Conservation (phyloP, 306 rosid genomes). For the Potentilla sterilis region DNA sequence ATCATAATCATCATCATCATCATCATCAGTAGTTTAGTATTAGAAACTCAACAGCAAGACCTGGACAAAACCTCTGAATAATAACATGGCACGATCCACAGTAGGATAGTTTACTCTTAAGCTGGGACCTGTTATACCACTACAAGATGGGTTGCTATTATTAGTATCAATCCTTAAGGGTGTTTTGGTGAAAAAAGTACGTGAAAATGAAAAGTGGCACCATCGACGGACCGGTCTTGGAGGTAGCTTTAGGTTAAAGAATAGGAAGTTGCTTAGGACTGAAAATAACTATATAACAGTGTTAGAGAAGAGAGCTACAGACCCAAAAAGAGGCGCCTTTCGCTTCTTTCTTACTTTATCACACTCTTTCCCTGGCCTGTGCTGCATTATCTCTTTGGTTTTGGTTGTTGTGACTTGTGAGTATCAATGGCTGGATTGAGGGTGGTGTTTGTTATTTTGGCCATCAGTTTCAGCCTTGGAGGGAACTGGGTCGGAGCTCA, state of each 20-base stretch:
- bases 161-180: not conserved
- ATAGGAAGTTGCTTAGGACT: constrained; percentile 32
- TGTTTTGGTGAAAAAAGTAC: not conserved
- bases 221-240: constrained; percentile 11
- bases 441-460: constrained; percentile 17
- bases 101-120: not conserved
- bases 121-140: not conserved
- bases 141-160: not conserved
- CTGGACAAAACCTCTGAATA: not conserved
- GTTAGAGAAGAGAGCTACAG: not conserved
- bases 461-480: constrained; percentile 20
- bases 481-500: constrained; percentile 39
- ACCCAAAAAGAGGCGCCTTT: not conserved
- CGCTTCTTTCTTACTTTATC: not conserved
- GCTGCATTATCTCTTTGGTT: not conserved
- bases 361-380: not conserved
- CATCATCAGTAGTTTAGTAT: not conserved
- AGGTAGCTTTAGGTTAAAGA: constrained; percentile 6
- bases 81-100: not conserved
- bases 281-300: constrained; percentile 10
- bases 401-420: not conserved
- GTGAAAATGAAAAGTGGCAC: not conserved
- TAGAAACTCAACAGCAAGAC: not conserved
- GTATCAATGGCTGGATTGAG: constrained; percentile 35
- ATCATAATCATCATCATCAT: not conserved